These are phyloP conservation scores for Clonostachys rosea DNA, from an alignment of 2,329 filamentous ascomycete species.

Conservation along the genomic window DNA sequence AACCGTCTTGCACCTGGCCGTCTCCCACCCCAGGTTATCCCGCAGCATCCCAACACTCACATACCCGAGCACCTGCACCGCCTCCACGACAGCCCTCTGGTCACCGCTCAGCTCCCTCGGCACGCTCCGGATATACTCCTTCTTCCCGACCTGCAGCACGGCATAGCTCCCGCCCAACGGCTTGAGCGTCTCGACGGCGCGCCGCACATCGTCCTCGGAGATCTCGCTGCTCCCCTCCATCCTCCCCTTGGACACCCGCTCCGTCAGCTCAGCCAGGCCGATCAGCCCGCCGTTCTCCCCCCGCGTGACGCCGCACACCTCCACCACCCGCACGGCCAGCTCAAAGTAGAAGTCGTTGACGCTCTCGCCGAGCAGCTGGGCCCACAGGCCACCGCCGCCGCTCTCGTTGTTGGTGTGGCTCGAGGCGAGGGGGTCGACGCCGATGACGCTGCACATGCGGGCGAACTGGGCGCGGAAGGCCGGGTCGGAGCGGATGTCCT, in stretches of 20 bases:
- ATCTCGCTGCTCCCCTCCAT: slow-evolving; percentile 76
- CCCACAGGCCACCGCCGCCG: slow-evolving; percentile 66
- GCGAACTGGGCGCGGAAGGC: slow-evolving; percentile 95
- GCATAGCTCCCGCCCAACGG: slow-evolving; percentile 87
- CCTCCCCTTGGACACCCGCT: slow-evolving; percentile 67
- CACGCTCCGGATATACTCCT: slow-evolving; percentile 84
- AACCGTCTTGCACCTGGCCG: slow-evolving; percentile 79
- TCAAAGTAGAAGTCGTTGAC: slow-evolving; percentile 99
- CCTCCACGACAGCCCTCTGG: slow-evolving; percentile 88
- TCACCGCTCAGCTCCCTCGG: slow-evolving; percentile 95
- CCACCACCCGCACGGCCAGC: slow-evolving; percentile 90
- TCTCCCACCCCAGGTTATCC: slow-evolving; percentile 81
- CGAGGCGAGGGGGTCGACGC: slow-evolving; percentile 82
- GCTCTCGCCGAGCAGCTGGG: slow-evolving; percentile 82
- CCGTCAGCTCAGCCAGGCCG: slow-evolving; percentile 73
- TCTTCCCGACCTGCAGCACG: slow-evolving; percentile 76
- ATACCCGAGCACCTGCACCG: slow-evolving; percentile 83
- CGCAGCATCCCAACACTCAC: slow-evolving; percentile 87
- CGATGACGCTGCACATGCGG: slow-evolving; percentile 96
- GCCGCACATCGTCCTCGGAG: slow-evolving; percentile 87
- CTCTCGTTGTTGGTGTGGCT: slow-evolving; percentile 27
- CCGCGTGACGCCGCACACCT: slow-evolving; percentile 82
- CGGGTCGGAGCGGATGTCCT: slow-evolving; percentile 93
- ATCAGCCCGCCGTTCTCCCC: slow-evolving; percentile 92
- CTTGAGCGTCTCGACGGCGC: slow-evolving; percentile 80